Base-by-base conservation (phyloP, 2,329 filamentous ascomycete species). In the Tolypocladium guangdongense region DNA sequence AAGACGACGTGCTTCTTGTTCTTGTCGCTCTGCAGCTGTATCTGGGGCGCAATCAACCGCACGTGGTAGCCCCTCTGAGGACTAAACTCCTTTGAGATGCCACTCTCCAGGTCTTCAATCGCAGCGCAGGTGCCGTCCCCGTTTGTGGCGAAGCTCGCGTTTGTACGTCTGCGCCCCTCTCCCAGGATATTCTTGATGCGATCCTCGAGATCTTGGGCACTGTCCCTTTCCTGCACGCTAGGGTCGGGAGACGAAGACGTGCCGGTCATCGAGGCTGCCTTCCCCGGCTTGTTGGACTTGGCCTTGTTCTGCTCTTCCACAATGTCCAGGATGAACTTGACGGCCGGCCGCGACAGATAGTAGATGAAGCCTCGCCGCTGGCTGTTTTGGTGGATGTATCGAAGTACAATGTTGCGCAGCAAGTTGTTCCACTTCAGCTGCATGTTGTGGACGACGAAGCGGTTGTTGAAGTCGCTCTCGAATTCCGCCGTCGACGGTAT, bases 371-470 rank as follows among this genome's bases (percentile, higher is more conserved):
- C 95, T 60, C 93, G 84, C 51, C 93, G 82, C 70, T 99, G 95
- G 66, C 91, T 90, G 63, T 95, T 93, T 74, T 99, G 93, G 65
- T 99, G 93, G 58, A 93, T 95, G 68, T 99, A 99, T 27, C 93
- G 88, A 41, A 99, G 80, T 50, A 99, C 93, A 63, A 96, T 96
- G 65, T 99, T 97, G 55, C 93, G 84, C 38, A 99, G 73, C 12
- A 91, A 82, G 62, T 99, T 99, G 73, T 96, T 97, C 93, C 93
- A 99, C 69, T 99, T 99, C 54, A 99, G 75, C 64, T 99, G 93
- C 66, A 95, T 82, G 63, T 99, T 99, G 74, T 99, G 93, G 51
- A 99, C 87, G 61, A 97, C 92, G 73, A 99, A 99, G 2, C 93
- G 87, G 65, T 99, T 99, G 67, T 95, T 93, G 75, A 96, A 99